phyloP scores from a whole-genome alignment of 2,329 filamentous ascomycete genomes.

The Phialemonium atrogriseum region DNA sequence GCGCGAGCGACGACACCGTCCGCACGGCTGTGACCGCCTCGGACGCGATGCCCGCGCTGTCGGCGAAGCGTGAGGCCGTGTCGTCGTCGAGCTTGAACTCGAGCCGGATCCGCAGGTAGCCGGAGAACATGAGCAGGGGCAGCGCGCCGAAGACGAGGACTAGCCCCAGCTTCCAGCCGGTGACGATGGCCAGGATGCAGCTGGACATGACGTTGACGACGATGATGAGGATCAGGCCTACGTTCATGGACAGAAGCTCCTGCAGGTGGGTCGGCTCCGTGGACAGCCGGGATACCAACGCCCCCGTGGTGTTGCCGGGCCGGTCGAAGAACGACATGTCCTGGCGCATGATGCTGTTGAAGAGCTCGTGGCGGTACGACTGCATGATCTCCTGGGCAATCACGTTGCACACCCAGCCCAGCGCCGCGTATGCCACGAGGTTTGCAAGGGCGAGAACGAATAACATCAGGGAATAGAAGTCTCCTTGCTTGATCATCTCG shows the following conservation, averaged over 20 bases:
- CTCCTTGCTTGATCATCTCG: conserved; percentile 18
- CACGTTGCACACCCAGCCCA: conserved; percentile 22
- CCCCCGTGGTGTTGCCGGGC: conserved; percentile 26
- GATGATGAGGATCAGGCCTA: conserved; percentile 37
- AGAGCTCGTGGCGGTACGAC: conserved; percentile 28
- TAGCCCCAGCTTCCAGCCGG: conserved; percentile 42
- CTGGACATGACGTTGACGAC: conserved; percentile 36
- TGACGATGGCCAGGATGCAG: conserved; percentile 34
- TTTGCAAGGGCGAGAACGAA: conserved; percentile 41
- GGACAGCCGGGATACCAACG: conserved; percentile 27
- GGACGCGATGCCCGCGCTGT: conserved; percentile 38
- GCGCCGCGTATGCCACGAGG: conserved; percentile 31
- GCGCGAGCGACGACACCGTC: conserved; percentile 11
- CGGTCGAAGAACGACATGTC: conserved; percentile 41
- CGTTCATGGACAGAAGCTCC: conserved; percentile 40
- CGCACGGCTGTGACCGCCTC: conserved; percentile 23
- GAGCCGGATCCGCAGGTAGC: conserved; percentile 39
- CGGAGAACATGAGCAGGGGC: conserved; percentile 33
- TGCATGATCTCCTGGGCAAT: conserved; percentile 20
- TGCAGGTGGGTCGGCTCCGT: conserved; percentile 37
- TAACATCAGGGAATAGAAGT: conserved; percentile 51
- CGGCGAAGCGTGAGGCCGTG: conserved; percentile 32
- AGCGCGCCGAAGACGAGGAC: conserved; percentile 37
- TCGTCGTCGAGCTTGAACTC: conserved; percentile 37
- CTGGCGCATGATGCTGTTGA: conserved; percentile 45